A percentile compares a stretch with the other conserved stretches of the same genome.
phyloP scores from a whole-genome alignment of 1,139 yeast species.

The Scheffersomyces segobiensis region DNA sequence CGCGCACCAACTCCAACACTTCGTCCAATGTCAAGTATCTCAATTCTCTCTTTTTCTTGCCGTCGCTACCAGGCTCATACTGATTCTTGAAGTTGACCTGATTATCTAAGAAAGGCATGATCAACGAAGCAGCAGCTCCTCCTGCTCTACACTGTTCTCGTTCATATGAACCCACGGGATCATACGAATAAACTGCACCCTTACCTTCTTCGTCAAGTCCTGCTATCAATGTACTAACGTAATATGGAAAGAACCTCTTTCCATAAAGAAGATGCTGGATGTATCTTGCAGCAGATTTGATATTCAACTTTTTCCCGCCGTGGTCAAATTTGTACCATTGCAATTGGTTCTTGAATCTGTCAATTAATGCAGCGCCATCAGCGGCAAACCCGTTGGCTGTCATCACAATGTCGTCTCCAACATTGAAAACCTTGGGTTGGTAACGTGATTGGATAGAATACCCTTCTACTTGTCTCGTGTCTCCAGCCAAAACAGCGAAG shows the following conservation, averaged over 20 bases:
- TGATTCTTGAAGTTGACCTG: slow-evolving; percentile 96
- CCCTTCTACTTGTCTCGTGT: slow-evolving; percentile 94
- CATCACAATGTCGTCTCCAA: slow-evolving; percentile 85
- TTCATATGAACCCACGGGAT: slow-evolving; percentile 97
- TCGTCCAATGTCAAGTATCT: slow-evolving; percentile 76
- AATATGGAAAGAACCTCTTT: slow-evolving; percentile 94
- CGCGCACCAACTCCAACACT: slow-evolving; percentile 82
- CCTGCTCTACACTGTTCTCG: slow-evolving; percentile 98
- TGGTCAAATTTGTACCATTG: slow-evolving; percentile 96
- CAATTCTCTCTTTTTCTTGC: slow-evolving; percentile 59
- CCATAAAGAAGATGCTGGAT: slow-evolving; percentile 90
- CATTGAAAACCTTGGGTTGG: slow-evolving; percentile 86
- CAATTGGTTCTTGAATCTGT: slow-evolving; percentile 71
- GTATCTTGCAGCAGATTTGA: slow-evolving; percentile 82
- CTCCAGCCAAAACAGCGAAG: slow-evolving; percentile 96
- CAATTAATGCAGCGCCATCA: slow-evolving; percentile 84
- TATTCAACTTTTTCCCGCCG: slow-evolving; percentile 63
- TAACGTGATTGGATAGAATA: slow-evolving; percentile 91
- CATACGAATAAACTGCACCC: slow-evolving; percentile 94
- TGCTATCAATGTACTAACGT: slow-evolving; percentile 91
- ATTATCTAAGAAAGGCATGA: slow-evolving; percentile 96
- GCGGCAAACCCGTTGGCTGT: slow-evolving; percentile 97
- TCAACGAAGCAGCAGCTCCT: slow-evolving; percentile 94
- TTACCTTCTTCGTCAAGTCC: slow-evolving; percentile 93
- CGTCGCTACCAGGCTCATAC: slow-evolving; percentile 73